These are phyloP conservation scores for Gloeophyllum trabeum DNA, from an alignment of 768 basidiomycete genomes.

Conservation along the genomic window DNA sequence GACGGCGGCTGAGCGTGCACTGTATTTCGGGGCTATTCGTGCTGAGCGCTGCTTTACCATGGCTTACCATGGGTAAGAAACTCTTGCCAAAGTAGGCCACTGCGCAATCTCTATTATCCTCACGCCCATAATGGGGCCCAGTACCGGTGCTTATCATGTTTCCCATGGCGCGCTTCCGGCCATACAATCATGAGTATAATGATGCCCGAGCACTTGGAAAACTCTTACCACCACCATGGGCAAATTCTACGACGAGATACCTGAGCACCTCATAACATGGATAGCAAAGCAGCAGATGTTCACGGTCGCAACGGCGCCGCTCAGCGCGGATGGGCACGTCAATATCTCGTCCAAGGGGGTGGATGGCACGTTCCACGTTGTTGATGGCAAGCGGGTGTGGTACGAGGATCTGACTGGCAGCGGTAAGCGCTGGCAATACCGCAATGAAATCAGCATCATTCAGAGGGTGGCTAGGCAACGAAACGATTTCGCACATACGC, in stretches of 20 bases:
- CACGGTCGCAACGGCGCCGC: slow-evolving; percentile 61
- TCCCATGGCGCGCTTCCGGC: neutral
- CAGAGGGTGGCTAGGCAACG: slow-evolving; percentile 22
- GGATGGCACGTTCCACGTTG: slow-evolving; percentile 48
- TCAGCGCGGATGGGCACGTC: slow-evolving; percentile 43
- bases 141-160: too few relatives aligned
- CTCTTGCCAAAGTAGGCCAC: neutral
- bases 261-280: slow-evolving; percentile 42
- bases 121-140: too few relatives aligned
- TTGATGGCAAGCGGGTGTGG: slow-evolving; percentile 45
- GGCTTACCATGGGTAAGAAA: neutral
- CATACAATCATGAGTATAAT: neutral
- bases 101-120: neutral
- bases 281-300: slow-evolving; percentile 53
- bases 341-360: slow-evolving; percentile 62
- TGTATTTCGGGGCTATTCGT: too few relatives aligned
- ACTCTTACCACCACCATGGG: slow-evolving; percentile 49
- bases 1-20: too few relatives aligned
- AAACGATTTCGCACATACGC: slow-evolving; percentile 50
- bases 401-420: slow-evolving; percentile 68
- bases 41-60: neutral
- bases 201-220: neutral
- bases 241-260: slow-evolving; percentile 44
- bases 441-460: neutral
- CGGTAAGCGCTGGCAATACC: slow-evolving; percentile 30